Evolutionary conservation across 176 grass and related monocot genomes (phyloP).

Genomic region (Puya raimondii): DNA sequence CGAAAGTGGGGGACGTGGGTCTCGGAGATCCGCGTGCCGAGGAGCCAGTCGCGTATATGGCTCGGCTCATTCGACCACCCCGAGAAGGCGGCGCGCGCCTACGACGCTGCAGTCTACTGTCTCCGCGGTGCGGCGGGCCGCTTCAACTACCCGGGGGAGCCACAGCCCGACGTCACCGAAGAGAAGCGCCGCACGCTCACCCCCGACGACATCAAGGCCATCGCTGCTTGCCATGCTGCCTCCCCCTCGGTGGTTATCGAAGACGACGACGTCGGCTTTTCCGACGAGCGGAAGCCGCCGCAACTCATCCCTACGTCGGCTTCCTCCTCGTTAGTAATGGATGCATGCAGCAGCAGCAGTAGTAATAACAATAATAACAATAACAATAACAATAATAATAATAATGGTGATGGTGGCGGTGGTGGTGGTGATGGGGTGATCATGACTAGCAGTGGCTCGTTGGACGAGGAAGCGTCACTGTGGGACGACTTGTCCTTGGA

Average conservation of each 20-base stretch:
- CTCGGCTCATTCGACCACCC: slow-evolving; percentile 21
- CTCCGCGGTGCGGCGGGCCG: neutral
- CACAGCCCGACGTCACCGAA: slow-evolving; percentile 6
- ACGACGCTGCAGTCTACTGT: slow-evolving; percentile 20
- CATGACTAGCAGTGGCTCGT: neutral
- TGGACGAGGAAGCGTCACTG: neutral
- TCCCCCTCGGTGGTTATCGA: neutral
- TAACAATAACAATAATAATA: no score
- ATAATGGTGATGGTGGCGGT: no score
- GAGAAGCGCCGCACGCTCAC: neutral
- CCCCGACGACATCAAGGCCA: neutral
- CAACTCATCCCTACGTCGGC: neutral
- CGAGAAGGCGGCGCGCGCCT: slow-evolving; percentile 24
- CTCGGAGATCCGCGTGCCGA: slow-evolving; percentile 22
- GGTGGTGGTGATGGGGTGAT: neutral
- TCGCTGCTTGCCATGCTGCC: neutral
- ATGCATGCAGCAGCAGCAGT: no score
- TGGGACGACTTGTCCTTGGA: neutral
- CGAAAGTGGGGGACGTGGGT: slow-evolving; percentile 16
- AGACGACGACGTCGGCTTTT: neutral
- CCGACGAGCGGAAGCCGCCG: neutral
- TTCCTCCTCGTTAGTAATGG: no score
- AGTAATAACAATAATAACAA: no score
- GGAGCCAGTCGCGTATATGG: slow-evolving; percentile 23
- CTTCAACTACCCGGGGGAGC: slow-evolving; percentile 22